Percentiles rank a stretch among this genome's conserved stretches.
phyloP scores from a whole-genome alignment of 2,329 filamentous ascomycete genomes.

The Neofusicoccum sp. region DNA sequence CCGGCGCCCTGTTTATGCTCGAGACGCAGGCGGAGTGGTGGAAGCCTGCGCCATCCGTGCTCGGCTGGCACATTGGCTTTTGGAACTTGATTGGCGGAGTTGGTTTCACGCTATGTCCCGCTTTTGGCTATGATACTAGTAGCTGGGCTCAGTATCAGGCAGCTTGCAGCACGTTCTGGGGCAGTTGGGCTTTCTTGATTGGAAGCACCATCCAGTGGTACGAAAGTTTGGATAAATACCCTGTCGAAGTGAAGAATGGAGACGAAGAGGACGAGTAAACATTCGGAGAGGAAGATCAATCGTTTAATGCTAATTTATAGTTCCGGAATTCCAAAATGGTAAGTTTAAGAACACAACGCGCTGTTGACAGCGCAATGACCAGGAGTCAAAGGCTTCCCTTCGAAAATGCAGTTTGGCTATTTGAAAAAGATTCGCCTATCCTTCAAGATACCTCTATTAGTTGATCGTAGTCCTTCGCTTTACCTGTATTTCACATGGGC shows the following conservation, averaged over 20 bases:
- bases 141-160: constrained; percentile 36
- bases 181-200: constrained; percentile 35
- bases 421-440: too few species aligned
- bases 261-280: background rate
- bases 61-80: constrained; percentile 66
- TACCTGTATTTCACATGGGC: too few species aligned
- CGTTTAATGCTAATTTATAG: too few species aligned
- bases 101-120: constrained; percentile 55
- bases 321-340: too few species aligned
- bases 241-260: constrained; percentile 25
- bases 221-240: constrained; percentile 35
- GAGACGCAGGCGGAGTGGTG: constrained; percentile 67
- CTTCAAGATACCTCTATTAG: too few species aligned
- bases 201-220: constrained; percentile 35
- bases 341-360: too few species aligned
- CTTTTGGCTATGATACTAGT: constrained; percentile 32
- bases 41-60: constrained; percentile 52
- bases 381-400: too few species aligned
- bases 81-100: constrained; percentile 65
- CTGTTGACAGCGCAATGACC: too few species aligned
- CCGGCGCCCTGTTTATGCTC: constrained; percentile 59
- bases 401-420: too few species aligned
- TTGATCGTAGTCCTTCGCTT: too few species aligned
- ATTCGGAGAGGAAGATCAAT: too few species aligned
- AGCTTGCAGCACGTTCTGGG: constrained; percentile 33